These are phyloP conservation scores for Lentithecium fluviatile DNA, from an alignment of 495 filamentous ascomycete species.

Conservation along the genomic window DNA sequence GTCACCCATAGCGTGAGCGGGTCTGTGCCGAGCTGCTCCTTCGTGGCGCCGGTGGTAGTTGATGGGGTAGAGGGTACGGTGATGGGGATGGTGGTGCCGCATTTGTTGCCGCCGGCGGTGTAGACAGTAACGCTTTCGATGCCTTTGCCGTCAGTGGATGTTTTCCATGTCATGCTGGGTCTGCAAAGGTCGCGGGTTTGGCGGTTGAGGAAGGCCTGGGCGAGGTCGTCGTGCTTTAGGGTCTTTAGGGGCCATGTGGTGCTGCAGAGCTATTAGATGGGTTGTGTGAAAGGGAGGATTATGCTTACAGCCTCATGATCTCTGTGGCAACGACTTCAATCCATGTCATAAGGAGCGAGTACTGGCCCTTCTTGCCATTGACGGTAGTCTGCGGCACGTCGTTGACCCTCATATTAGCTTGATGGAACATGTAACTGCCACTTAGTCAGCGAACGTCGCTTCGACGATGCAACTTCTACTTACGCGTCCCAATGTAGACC, in stretches of 20 bases:
- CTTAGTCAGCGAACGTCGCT: background rate
- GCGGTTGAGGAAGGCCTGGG: constrained; percentile 50
- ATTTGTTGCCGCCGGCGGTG: constrained; percentile 52
- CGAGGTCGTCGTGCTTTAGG: constrained; percentile 58
- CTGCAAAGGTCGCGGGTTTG: constrained; percentile 56
- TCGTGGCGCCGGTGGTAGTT: constrained; percentile 47
- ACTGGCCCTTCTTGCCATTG: constrained; percentile 50
- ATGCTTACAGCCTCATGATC: constrained; percentile 50
- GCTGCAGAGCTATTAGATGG: constrained; percentile 10
- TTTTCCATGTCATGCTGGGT: constrained; percentile 52
- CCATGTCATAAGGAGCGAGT: constrained; percentile 62
- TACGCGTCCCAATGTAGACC: constrained; percentile 52
- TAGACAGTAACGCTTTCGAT: constrained; percentile 55
- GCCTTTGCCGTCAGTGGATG: constrained; percentile 40
- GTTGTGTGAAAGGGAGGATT: background rate
- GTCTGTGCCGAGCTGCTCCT: constrained; percentile 59
- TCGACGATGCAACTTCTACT: constrained; percentile 46
- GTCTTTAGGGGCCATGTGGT: constrained; percentile 59
- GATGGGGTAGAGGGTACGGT: constrained; percentile 50
- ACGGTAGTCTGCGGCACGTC: constrained; percentile 51
- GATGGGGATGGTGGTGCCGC: constrained; percentile 54
- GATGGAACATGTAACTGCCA: constrained; percentile 52
- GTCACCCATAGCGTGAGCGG: constrained; percentile 60
- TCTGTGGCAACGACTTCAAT: constrained; percentile 59
- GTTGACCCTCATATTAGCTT: constrained; percentile 59